phyloP scores from a whole-genome alignment of 202 grass and related monocot genomes.

The Panicum hallii region DNA sequence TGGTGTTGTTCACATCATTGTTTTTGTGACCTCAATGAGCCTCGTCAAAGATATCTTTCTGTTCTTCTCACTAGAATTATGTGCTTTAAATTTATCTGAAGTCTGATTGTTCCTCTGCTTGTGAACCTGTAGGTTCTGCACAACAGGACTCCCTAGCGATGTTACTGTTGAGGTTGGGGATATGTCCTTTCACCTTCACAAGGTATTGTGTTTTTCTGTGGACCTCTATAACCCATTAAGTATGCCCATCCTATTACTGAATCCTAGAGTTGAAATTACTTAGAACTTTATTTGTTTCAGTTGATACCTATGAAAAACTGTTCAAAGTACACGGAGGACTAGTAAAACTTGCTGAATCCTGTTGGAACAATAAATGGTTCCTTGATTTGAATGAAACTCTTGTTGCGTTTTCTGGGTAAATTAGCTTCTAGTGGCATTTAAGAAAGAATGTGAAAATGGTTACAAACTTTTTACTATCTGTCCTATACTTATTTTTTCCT shows the following conservation, averaged over 20 bases:
- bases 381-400: constrained; percentile 39
- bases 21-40: neutral
- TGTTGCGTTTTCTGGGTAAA: neutral
- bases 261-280: constrained; percentile 18
- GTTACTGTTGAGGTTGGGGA: constrained; percentile 85
- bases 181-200: constrained; percentile 96
- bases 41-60: neutral
- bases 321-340: neutral
- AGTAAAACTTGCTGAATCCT: neutral
- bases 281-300: constrained; percentile 29
- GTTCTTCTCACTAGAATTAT: neutral
- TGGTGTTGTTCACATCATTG: neutral
- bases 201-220: constrained; percentile 55
- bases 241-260: neutral
- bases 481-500: neutral
- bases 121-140: constrained; percentile 79
- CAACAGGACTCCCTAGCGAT: constrained; percentile 91
- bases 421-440: constrained; percentile 11
- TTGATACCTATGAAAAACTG: neutral
- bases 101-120: constrained; percentile 33
- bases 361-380: neutral
- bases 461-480: constrained; percentile 15
- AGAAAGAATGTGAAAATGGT: constrained; percentile 19
- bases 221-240: constrained; percentile 1
- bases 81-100: neutral